Percentiles rank a stretch among this genome's conserved stretches.
phyloP scores from a whole-genome alignment of 2,329 filamentous ascomycete genomes.

The Fusarium compactum region DNA sequence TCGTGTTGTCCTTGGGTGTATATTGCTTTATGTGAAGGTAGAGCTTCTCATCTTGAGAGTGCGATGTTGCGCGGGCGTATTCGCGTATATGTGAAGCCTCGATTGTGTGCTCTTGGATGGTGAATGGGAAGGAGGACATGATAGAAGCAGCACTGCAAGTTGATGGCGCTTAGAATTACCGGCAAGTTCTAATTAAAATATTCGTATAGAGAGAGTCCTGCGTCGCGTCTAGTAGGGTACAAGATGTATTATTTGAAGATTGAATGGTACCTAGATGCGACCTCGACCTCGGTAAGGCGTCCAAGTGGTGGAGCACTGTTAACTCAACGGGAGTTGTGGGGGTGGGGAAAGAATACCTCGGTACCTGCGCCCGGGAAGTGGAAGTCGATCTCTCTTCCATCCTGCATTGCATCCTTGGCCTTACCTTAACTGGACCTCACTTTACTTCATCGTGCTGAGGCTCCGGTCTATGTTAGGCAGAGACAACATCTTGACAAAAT shows the following conservation, averaged over 20 bases:
- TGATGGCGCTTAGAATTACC: background rate
- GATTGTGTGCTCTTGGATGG: slow-evolving; percentile 79
- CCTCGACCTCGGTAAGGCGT: slow-evolving; percentile 40
- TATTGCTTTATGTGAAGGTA: slow-evolving; percentile 89
- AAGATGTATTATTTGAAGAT: background rate
- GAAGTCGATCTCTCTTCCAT: slow-evolving; percentile 19
- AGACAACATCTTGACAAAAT: background rate
- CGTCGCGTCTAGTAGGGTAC: background rate
- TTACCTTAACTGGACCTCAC: slow-evolving; percentile 1
- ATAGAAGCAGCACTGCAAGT: background rate
- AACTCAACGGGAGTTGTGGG: slow-evolving; percentile 26
- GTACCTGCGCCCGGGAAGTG: slow-evolving; percentile 38
- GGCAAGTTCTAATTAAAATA: background rate
- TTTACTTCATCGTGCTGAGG: background rate
- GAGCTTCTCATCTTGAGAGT: slow-evolving; percentile 79
- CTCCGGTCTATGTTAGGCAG: background rate
- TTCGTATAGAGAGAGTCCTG: background rate
- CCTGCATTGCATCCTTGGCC: background rate
- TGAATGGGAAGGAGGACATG: slow-evolving; percentile 59
- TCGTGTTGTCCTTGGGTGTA: slow-evolving; percentile 76
- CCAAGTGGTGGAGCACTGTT: slow-evolving; percentile 1
- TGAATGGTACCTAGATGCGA: slow-evolving; percentile 3
- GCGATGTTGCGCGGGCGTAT: slow-evolving; percentile 78
- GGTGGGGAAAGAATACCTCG: slow-evolving; percentile 38
- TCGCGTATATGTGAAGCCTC: slow-evolving; percentile 84